Base-by-base conservation (phyloP, 2,329 filamentous ascomycete species). In the Didymella pinodella region DNA sequence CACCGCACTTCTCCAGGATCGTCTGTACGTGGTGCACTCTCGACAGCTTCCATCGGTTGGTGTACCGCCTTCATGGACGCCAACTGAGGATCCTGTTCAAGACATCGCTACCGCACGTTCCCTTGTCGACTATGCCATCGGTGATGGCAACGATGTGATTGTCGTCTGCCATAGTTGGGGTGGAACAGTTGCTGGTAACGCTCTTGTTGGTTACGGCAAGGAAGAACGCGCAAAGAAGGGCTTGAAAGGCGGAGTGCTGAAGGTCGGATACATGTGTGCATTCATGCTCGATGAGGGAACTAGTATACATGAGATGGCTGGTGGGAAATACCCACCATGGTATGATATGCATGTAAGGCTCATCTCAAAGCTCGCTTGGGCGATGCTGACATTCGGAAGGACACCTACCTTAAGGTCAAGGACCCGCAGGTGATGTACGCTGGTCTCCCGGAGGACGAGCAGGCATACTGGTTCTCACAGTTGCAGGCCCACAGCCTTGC, bases 131-230 rank as follows among this genome's bases (percentile, higher is more conserved):
- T 50, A 64, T 5, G 74, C 80, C 5, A 77, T 80, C 8, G 60
- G 66, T 3, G 76, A 76, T 16, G 64, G 62, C 12, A 78, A 79
- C 45, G 71, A 81, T 28, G 74, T 83, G 14, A 64, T 82, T 0
- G 73, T 83, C 2, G 64, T 79, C 5, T 71, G 75, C 4, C 80
- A 83, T 61, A 81, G 78, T 2, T 82, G 81, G 68, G 76, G 77
- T n/a, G 81, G 80, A 14, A 67, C 80, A 0, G 69, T 80, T 1
- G 76, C 73, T 7, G 70, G 48, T 26, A 73, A 78, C 57, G 75
- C 74, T 4, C 62, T 75, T 0, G 70, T 72, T 12, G 78, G 77
- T 0, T 61, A 79, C 7, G 64, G 70, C 6, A 75, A 78, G 48
- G 59, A 63, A 32, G 72, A 78, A 44, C 66, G 79, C 25, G 63